Evolutionary conservation across 1,139 yeast genomes (phyloP).

Genomic region (Geotrichum fermentans): DNA sequence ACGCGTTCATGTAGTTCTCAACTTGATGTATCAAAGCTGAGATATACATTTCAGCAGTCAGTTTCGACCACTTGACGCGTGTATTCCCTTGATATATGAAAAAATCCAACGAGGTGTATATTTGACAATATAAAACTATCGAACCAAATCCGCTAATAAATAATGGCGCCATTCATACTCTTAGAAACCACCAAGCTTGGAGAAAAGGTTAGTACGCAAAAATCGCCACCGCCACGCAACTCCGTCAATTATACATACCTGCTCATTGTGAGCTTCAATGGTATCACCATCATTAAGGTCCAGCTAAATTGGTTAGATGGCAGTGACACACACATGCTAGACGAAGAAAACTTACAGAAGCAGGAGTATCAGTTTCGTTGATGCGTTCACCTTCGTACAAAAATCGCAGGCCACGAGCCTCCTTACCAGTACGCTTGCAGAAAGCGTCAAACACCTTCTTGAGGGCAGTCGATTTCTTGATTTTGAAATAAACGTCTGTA

Average conservation of each 20-base stretch:
- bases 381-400: constrained; percentile 91
- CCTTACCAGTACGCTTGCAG: constrained; percentile 95
- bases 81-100: not conserved
- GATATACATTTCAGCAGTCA: no score
- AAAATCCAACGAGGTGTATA: no score
- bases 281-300: constrained; percentile 94
- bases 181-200: not conserved
- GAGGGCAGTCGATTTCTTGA: constrained; percentile 87
- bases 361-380: constrained; percentile 85
- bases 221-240: not conserved
- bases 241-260: constrained; percentile 30
- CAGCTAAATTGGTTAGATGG: constrained; percentile 41
- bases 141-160: not conserved
- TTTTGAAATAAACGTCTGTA: constrained; percentile 92
- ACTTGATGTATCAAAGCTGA: no score
- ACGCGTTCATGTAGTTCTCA: no score
- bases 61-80: not conserved
- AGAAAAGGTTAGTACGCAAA: not conserved
- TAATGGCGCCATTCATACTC: not conserved
- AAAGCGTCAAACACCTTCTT: constrained; percentile 96
- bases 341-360: constrained; percentile 44
- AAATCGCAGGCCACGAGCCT: constrained; percentile 75
- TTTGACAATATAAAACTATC: no score
- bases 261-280: constrained; percentile 97
- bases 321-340: constrained; percentile 2